Base-by-base conservation (phyloP, 257 asterid species). In the Solanum virginianum region DNA sequence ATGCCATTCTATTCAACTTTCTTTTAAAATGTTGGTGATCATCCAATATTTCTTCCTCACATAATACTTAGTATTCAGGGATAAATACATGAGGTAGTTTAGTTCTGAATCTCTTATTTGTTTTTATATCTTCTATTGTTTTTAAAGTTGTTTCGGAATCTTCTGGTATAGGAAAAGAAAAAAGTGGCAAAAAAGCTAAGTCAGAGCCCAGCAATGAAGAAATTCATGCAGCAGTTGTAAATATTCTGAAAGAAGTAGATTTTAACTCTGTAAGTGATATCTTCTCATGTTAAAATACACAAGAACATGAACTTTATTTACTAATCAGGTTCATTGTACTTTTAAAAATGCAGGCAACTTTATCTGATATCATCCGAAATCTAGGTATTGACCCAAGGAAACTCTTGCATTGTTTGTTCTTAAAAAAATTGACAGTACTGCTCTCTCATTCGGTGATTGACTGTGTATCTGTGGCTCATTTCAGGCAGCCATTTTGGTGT, bases 231-330 rank as follows among this genome's bases (percentile, higher is more conserved):
- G 98, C 91, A 49, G 96, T 90, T 11, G 92, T 77, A 45, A 83
- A 86, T 63, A 93, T 95, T 85, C 94, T 95, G 88, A 95, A 93
- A 91, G 92, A 92, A 91, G 99, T 92, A 11, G 98, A 95, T 90
- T 94, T 95, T 85, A 91, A 95, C 87, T 93, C 91, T 20, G 99
- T 95, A 89, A 92, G 98, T 93, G 18, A 65, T 51, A 54, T 29
- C 6, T 53, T 41, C 17, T 32, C 24, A 57, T 57, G 49, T 86
- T 81, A 62, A 22, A 22, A 26, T 82, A 24, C 29, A 22, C 26
- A 59, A 59, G 77, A 43, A 66, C n/a, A 8, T 22, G 5, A 43
- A 45, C 26, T 59, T 51, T 51, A 3, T 15, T 49, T 45, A 49
- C 29, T 63, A 14, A 63, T 83, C 65, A 45, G 29, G 29, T 70